Base-by-base conservation (phyloP, 305 asterid species). In the Euphrasia arctica region DNA sequence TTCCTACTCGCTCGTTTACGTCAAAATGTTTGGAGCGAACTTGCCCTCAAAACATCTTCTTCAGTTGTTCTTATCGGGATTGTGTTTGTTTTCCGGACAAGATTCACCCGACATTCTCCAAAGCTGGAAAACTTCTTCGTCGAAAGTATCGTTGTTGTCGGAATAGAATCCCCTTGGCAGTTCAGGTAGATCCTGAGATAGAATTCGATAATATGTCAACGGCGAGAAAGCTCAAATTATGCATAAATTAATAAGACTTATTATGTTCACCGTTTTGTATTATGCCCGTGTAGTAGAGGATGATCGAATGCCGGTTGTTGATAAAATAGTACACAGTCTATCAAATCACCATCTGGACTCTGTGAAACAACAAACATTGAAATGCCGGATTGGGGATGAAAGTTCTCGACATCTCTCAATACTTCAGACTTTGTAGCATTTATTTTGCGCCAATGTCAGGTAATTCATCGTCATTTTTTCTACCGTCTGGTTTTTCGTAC, bases 241-340 rank as follows among this genome's bases (percentile, higher is more conserved):
- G 11, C 51, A 2, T 4, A 1, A 34, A 4, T 4, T 34, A 34
- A 4, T 1, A 4, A 34, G 1, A 34, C 6, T 4, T 34, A 34
- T 45, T 45, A 45, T 9, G 2, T 45, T 2, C 27, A 49, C 54
- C 54, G 2, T 14, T 82, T 15, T 71, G 92, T 91, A 55, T 69
- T 80, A 62, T 89, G 91, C 43, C 95, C 98, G 65, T 72, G 80
- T 27, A 91, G 65, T 18, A 58, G 55, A 64, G 96, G 96, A 56
- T 91, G 92, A 79, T 91, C 98, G 58, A 91, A 89, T 68, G 98
- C 95, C 64, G 93, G 95, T 65, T 91, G 98, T 48, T 80, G 80
- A 74, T 89, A 89, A 63, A 91, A 70, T 72, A 63, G 50, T n/a
- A 89, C 96, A 65, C 98, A 91, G 13, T 89, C 98, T 65, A 91